Percentiles rank a stretch among this genome's conserved stretches.
These are phyloP conservation scores for Miscanthus sacchariflorus DNA, from an alignment of 202 grass and related monocot species.

Conservation along the genomic window DNA sequence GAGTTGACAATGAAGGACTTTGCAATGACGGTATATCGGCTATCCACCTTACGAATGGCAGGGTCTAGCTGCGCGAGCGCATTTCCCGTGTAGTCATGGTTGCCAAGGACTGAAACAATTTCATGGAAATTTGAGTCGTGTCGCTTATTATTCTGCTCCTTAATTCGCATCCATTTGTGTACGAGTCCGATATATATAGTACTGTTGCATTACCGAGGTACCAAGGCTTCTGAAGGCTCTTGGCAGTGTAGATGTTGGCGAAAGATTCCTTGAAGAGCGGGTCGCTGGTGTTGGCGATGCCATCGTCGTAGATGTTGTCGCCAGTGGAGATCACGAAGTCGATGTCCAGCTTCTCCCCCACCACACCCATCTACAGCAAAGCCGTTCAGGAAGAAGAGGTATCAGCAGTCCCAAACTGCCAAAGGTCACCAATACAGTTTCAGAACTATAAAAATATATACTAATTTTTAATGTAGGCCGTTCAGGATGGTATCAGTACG, in stretches of 20 bases:
- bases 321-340: slow-evolving; percentile 82
- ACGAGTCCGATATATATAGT: neutral
- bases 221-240: slow-evolving; percentile 81
- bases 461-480: no score
- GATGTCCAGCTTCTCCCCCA: slow-evolving; percentile 56
- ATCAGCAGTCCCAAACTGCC: no score
- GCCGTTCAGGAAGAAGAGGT: no score
- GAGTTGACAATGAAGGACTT: slow-evolving; percentile 78
- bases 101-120: slow-evolving; percentile 63
- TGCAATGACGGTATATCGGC: slow-evolving; percentile 59
- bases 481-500: no score
- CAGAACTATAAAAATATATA: no score
- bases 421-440: no score
- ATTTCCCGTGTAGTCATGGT: slow-evolving; percentile 85
- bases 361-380: slow-evolving; percentile 62
- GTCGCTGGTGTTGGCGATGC: slow-evolving; percentile 70
- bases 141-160: neutral
- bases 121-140: neutral
- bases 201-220: slow-evolving; percentile 61
- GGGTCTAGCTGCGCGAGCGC: slow-evolving; percentile 66
- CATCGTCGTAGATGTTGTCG: slow-evolving; percentile 82
- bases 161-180: neutral
- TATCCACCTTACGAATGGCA: slow-evolving; percentile 54
- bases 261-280: slow-evolving; percentile 69
- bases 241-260: slow-evolving; percentile 73